Conservation (phyloP, 306 rosid genomes). For the Quercus gilva region DNA sequence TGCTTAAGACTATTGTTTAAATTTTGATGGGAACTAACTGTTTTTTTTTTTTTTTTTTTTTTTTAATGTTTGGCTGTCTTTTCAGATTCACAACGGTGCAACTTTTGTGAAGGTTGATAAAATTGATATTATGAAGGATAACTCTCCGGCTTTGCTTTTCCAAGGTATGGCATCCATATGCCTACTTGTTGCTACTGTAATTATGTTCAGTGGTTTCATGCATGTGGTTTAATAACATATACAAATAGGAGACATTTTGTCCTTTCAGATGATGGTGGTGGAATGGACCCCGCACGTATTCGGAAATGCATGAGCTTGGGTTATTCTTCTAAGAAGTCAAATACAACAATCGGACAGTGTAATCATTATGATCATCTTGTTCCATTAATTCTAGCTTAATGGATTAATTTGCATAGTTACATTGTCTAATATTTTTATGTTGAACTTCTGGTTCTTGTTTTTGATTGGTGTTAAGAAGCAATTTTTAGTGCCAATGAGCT, state of each 20-base stretch:
- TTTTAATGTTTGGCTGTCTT: not conserved
- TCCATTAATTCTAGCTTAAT: slow-evolving; percentile 1
- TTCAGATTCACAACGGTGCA: slow-evolving; percentile 82
- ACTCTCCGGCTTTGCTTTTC: slow-evolving; percentile 82
- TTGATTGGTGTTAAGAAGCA: not conserved
- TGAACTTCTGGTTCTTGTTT: not conserved
- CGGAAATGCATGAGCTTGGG: slow-evolving; percentile 98
- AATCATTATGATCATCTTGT: slow-evolving; percentile 19
- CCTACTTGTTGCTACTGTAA: slow-evolving; percentile 6
- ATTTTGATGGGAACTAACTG: slow-evolving; percentile 9
- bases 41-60: not conserved
- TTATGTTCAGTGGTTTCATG: slow-evolving; percentile 18
- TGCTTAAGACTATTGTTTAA: not conserved
- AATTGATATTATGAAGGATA: slow-evolving; percentile 67
- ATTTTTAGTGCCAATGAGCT: no score
- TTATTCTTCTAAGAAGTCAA: slow-evolving; percentile 87
- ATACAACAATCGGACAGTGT: slow-evolving; percentile 95
- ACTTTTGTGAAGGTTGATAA: slow-evolving; percentile 83
- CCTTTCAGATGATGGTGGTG: slow-evolving; percentile 89
- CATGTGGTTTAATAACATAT: not conserved
- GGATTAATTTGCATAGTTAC: not conserved
- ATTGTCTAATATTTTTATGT: not conserved
- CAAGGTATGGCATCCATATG: slow-evolving; percentile 46
- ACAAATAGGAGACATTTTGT: slow-evolving; percentile 13
- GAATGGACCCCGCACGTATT: slow-evolving; percentile 75